Evolutionary conservation across 495 filamentous ascomycete species (phyloP).

Genomic region (Lasiosphaeria miniovina): DNA sequence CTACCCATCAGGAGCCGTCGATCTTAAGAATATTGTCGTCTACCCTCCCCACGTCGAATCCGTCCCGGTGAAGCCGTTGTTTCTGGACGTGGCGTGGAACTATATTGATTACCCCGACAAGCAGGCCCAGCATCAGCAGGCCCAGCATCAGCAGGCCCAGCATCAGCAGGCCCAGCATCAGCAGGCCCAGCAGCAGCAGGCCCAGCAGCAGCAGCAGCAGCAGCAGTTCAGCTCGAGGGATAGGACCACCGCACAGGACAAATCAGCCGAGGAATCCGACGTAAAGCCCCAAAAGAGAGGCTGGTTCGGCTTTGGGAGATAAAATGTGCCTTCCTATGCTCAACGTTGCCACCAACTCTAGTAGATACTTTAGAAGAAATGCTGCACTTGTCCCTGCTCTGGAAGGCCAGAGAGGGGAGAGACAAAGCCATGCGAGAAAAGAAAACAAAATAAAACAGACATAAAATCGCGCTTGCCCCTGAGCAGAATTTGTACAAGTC

Average conservation of each 20-base stretch:
- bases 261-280: constrained; percentile 39
- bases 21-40: constrained; percentile 75
- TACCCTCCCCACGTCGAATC: constrained; percentile 82
- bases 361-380: too few relatives aligned
- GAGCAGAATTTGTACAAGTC: too few relatives aligned
- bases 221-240: neutral
- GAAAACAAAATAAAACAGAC: too few relatives aligned
- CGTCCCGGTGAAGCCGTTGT: constrained; percentile 91
- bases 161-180: neutral
- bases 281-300: constrained; percentile 66
- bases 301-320: constrained; percentile 86
- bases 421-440: too few relatives aligned
- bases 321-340: neutral
- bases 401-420: too few relatives aligned
- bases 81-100: constrained; percentile 96
- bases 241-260: constrained; percentile 3
- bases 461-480: too few relatives aligned
- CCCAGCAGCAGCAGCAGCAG: neutral
- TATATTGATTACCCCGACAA: constrained; percentile 89
- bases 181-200: too few relatives aligned
- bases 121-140: neutral
- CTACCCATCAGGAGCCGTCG: constrained; percentile 63
- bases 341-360: too few relatives aligned
- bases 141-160: neutral
- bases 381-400: too few relatives aligned